Base-by-base conservation (phyloP, 2,329 filamentous ascomycete species). In the Acarospora socialis region DNA sequence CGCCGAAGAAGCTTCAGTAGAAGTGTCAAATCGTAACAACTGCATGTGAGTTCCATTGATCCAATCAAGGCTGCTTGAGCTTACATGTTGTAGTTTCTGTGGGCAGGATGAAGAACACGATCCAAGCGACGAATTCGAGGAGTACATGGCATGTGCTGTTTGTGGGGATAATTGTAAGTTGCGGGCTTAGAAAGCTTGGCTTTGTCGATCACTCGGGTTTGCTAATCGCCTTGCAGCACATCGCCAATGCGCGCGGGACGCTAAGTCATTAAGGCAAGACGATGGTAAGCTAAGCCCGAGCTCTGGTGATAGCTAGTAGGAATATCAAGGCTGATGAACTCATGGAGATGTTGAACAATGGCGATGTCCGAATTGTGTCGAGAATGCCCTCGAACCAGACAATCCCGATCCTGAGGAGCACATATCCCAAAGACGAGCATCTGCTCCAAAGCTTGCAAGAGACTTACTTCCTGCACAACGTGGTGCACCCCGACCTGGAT, bases 81-180 rank as follows among this genome's bases (percentile, higher is more conserved):
- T 41, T 30, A n/a, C n/a, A n/a, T n/a, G 24, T 32, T 64, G 54
- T 57, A 79, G 83, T 42, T 92, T 87, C 48, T 94, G 86, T 58
- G 74, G 75, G 35, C 68, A 82, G 51, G 76, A 81, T 42, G 82
- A 92, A 56, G 80, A 90, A 33, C 67, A 87, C 41, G 82, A 87
- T 45, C 81, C 81, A 1, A 75, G 70, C 41, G 79, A 81, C 43
- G 81, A 86, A 42, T 90, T 77, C 46, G 83, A 90, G 53, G 65
- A 77, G 36, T 83, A 78, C 52, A 62, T 94, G 38, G 62, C 75
- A 32, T 94, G 87, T 55, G 65, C 63, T 38, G 66, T 73, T 41
- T 95, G 87, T 56, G 76, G 76, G 43, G 80, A 87, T 50, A 80
- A 83, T 56, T 76, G 84, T 92, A 64, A 57, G 81, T 71, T 44